Base-by-base conservation (phyloP, 495 filamentous ascomycete species). In the Usnea hakonensis region DNA sequence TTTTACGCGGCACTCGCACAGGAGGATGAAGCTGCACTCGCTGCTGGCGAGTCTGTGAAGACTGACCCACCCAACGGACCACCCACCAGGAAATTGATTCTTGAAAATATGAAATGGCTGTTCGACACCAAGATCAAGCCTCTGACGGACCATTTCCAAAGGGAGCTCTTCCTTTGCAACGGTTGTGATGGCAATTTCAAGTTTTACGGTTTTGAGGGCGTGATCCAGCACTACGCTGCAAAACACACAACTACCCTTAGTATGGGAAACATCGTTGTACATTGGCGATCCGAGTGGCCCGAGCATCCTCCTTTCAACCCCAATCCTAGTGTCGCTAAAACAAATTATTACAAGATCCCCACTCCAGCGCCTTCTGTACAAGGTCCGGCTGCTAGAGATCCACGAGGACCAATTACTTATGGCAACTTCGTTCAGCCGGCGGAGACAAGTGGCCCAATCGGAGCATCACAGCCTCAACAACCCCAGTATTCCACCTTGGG, bases 81-180 rank as follows among this genome's bases (percentile, higher is more conserved):
- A 0, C 81, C 76, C 33, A 82, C 76, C 3, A 76, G 77, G 64
- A 84, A 79, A 65, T 71, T 91, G 52, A 86, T 86, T 2, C 76
- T 93, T 62, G 89, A 91, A 67, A 90, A 90, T 69, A 90, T 93
- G 88, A 91, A 88, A 71, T 92, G 85, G 83, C 75, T 91, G 35
- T 90, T 86, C 64, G 88, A 91, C 63, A 84, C 78, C 61, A 90
- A 90, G 70, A 78, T 93, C 67, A 87, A 84, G 65, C 83, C 83
- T 8, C 67, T 80, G 33, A 88, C 86, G 0, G 85, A 88, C 60
- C 63, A 72, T 19, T 79, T 78, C 62, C 72, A 74, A 30, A 87
- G 85, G 66, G 88, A 91, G 63, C 70, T 90, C 16, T 91, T 93
- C 70, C 81, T 86, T 60, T 93, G 89, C 71, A 85, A 83, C 68